Percentiles rank a stretch among this genome's conserved stretches.
Conservation (phyloP, 768 basidiomycete genomes). For the Leccinum obscurum region DNA sequence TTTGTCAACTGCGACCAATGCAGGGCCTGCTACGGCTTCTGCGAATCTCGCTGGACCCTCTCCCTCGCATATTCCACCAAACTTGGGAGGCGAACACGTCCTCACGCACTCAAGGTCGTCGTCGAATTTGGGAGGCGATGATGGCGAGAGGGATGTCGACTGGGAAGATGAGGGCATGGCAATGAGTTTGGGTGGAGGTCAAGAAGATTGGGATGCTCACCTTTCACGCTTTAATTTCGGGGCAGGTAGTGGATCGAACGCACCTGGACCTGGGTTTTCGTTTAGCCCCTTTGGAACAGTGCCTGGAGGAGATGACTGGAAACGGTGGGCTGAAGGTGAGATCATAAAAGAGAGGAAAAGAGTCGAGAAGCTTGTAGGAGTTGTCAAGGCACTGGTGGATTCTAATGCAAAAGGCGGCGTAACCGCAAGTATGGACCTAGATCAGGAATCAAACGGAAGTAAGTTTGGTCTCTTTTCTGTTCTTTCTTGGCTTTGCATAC, state of each 20-base stretch:
- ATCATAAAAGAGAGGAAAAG: conserved; percentile 60
- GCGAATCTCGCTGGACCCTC: conserved; percentile 10
- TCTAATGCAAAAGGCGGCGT: conserved; percentile 45
- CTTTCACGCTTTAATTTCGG: conserved; percentile 16
- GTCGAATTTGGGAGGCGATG: conserved; percentile 28
- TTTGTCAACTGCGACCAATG: not conserved
- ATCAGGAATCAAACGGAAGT: conserved; percentile 19
- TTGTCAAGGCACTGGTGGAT: conserved; percentile 66
- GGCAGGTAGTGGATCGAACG: conserved; percentile 12
- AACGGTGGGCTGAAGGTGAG: conserved; percentile 34
- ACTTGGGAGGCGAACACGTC: conserved; percentile 17
- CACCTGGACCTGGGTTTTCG: conserved; percentile 13
- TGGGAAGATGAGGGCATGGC: conserved; percentile 31
- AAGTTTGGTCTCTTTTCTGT: not conserved
- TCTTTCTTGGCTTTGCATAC: not conserved
- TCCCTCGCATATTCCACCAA: conserved; percentile 6
- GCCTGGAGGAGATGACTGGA: conserved; percentile 28
- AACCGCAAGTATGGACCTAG: not conserved
- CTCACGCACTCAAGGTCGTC: conserved; percentile 30
- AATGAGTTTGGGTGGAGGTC: conserved; percentile 13
- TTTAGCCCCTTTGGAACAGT: conserved; percentile 10
- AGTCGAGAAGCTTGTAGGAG: conserved; percentile 57
- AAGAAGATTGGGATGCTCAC: conserved; percentile 30
- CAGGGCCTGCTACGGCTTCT: conserved; percentile 3
- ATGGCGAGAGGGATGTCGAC: conserved; percentile 27